phyloP scores from a whole-genome alignment of 768 basidiomycete genomes.

The Mycena venus region DNA sequence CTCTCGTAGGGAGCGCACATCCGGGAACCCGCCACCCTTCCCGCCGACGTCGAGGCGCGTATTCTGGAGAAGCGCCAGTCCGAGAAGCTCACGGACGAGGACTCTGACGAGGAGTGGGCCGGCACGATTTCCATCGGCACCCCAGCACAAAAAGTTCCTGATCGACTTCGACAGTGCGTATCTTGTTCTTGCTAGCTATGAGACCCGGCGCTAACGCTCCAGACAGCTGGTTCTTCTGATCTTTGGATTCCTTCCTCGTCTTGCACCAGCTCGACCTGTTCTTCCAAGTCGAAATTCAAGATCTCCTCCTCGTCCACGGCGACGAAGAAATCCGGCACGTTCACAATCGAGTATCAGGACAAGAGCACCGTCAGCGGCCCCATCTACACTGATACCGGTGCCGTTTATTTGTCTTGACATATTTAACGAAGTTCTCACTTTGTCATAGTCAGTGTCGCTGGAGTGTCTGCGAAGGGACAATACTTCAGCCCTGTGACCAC shows the following conservation, averaged over 20 bases:
- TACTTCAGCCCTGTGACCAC: conserved; percentile 51
- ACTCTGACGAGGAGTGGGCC: conserved; percentile 54
- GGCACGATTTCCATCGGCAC: conserved; percentile 56
- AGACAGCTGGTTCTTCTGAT: conserved; percentile 26
- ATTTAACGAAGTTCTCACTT: no score
- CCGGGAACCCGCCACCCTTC: conserved; percentile 39
- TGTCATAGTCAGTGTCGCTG: conserved; percentile 27
- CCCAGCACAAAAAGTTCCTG: conserved; percentile 50
- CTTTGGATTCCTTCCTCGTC: conserved; percentile 48
- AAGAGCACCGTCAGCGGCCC: conserved; percentile 55
- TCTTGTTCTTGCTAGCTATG: not conserved
- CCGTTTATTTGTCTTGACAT: no score
- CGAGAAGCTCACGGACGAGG: conserved; percentile 50
- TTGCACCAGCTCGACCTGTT: conserved; percentile 46
- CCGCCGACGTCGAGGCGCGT: conserved; percentile 30
- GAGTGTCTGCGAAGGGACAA: conserved; percentile 35
- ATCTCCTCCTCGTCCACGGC: conserved; percentile 47
- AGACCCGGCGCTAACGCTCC: not conserved
- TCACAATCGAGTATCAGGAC: conserved; percentile 60
- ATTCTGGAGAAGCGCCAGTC: conserved; percentile 46
- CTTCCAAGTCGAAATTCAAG: conserved; percentile 46
- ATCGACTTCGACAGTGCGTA: conserved; percentile 56
- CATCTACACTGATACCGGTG: conserved; percentile 56
- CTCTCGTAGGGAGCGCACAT: conserved; percentile 46
- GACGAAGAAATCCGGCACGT: conserved; percentile 43